These are phyloP conservation scores for Neurospora tetraspora DNA, from an alignment of 495 filamentous ascomycete species.

Conservation along the genomic window DNA sequence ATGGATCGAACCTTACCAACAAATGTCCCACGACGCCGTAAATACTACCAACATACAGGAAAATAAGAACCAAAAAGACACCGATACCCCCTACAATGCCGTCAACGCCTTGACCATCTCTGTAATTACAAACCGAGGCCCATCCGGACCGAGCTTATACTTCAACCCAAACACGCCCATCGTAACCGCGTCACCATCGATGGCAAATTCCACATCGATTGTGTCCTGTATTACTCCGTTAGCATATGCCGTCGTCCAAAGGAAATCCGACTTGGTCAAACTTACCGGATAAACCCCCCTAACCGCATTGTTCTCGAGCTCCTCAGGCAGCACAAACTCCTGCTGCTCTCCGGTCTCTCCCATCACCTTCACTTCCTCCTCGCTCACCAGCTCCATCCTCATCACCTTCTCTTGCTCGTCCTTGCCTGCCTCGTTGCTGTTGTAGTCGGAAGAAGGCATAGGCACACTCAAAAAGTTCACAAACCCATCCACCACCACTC, in stretches of 20 bases:
- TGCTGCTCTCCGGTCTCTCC: not conserved
- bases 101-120: not conserved
- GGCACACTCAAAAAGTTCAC: constrained; percentile 47
- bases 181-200: constrained; percentile 35
- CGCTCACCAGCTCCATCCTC: not conserved
- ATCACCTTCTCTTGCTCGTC: not conserved
- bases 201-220: constrained; percentile 44
- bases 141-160: constrained; percentile 2
- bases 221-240: constrained; percentile 28
- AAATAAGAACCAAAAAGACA: not conserved
- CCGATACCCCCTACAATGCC: not conserved
- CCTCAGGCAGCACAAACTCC: not conserved
- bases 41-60: not conserved
- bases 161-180: constrained; percentile 43
- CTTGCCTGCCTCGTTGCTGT: not conserved
- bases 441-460: not conserved
- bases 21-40: not conserved
- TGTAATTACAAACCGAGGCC: not conserved
- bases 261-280: not conserved
- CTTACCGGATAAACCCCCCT: constrained; percentile 28
- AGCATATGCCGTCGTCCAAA: not conserved
- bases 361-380: not conserved
- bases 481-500: constrained; percentile 35
- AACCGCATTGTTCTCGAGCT: constrained; percentile 12
- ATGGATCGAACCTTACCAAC: not conserved